Evolutionary conservation across 371 early-diverging fungal genomes (phyloP), one percentile per base, ranked within the genome.

Genomic region (Encephalitozoon hellem): DNA sequence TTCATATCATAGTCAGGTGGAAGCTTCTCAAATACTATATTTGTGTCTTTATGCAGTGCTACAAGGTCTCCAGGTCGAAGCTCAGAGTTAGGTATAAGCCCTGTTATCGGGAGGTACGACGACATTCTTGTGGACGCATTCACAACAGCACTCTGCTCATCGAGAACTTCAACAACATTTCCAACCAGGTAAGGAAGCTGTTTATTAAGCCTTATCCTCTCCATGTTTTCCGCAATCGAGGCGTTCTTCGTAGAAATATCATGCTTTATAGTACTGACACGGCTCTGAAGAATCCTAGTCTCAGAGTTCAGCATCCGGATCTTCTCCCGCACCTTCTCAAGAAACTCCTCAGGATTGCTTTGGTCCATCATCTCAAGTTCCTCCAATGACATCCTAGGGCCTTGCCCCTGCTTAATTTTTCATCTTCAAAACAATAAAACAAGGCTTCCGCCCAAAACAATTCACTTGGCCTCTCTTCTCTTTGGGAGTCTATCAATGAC

Each of bases 21-120:
- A 64, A 99, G 88, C 81, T 91, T 94, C 74, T 97, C 97, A 81
- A 98, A 89, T 69, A 99, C 90, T 80, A 98, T 87, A 84, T 93
- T 97, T 77, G 92, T 92, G 87, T 98, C 98, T 86, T 98, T 98
- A 87, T 99, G 95, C n/a, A 97, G 93, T 79, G 97, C 97, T 81
- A 99, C 94, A 42, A 96, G 88, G 83, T 98, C 98, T 34, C 95
- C 97, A 18, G 99, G 96, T 78, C 90, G 92, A 67, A 99, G 86
- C 38, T 90, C 90, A 28, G 89, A 87, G 26, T 91, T 86, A 63
- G 94, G 94, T 23, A 98, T 96, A 43, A 98, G 88, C 49, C 99
- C 99, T 67, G 96, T 90, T 87, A 96, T 88, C 6, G 97, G 97
- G 74, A 99, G 87, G 80, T 96, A 85, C 1, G 82, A 77, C 0